phyloP scores from a whole-genome alignment of 495 filamentous ascomycete species.

The Talaromyces nanjingensis region DNA sequence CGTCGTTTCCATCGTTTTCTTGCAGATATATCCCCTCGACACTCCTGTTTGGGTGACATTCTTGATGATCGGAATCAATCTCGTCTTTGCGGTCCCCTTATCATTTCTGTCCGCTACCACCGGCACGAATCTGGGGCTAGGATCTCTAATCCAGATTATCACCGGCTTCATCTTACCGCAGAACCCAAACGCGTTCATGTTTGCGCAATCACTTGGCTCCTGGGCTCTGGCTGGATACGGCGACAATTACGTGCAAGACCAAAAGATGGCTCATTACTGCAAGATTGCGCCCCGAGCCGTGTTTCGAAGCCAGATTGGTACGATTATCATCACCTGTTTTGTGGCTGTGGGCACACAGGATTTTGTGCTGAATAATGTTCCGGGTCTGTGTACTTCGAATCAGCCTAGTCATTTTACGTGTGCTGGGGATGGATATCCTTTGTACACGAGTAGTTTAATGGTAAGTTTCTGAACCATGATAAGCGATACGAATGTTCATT shows the following conservation, averaged over 20 bases:
- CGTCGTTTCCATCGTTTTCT: background rate
- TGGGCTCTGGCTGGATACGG: slow-evolving; percentile 1
- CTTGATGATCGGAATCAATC: background rate
- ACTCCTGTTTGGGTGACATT: background rate
- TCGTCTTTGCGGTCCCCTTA: background rate
- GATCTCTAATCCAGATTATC: slow-evolving; percentile 1
- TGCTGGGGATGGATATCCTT: slow-evolving; percentile 51
- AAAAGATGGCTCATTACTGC: slow-evolving; percentile 1
- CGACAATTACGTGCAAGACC: background rate
- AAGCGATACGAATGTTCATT: background rate
- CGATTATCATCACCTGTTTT: background rate
- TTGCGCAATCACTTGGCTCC: background rate
- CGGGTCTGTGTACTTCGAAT: slow-evolving; percentile 65
- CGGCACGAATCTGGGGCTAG: background rate
- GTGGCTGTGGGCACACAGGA: background rate
- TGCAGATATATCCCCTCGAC: background rate
- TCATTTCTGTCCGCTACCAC: slow-evolving; percentile 2
- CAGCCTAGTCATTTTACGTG: slow-evolving; percentile 86
- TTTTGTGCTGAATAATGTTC: slow-evolving; percentile 66
- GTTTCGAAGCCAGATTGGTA: background rate
- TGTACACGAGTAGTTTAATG: background rate
- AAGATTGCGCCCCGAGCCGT: background rate
- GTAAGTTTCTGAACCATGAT: background rate
- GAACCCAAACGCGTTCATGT: background rate
- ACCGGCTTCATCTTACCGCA: background rate